These are phyloP conservation scores for Calonectria naviculata DNA, from an alignment of 2,329 filamentous ascomycete genomes.

Conservation along the genomic window DNA sequence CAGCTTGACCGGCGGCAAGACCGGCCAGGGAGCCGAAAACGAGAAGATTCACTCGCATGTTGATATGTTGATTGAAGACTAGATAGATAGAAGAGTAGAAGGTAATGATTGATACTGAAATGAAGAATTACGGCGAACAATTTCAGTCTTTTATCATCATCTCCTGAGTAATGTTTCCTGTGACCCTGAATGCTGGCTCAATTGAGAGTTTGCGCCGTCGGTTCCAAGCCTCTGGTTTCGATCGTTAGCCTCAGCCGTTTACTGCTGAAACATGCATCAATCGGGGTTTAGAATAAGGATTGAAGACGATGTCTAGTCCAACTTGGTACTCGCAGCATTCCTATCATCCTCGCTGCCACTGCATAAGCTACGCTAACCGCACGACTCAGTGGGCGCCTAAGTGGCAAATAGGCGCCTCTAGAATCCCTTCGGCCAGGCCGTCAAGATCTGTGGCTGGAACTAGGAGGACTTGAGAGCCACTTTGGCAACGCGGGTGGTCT, in stretches of 20 bases:
- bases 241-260: not conserved
- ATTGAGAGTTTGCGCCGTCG: not conserved
- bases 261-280: not conserved
- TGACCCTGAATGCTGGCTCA: not conserved
- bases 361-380: not conserved
- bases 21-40: not conserved
- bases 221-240: not conserved
- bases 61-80: not conserved
- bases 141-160: not conserved
- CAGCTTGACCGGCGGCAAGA: not conserved
- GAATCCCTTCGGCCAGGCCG: not conserved
- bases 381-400: not conserved
- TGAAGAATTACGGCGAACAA: too few species aligned
- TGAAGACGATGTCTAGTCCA: not conserved
- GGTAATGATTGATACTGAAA: fast-evolving
- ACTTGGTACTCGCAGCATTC: too few species aligned
- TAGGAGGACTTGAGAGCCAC: too few species aligned
- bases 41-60: not conserved
- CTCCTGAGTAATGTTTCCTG: not conserved
- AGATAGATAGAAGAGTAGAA: too few species aligned
- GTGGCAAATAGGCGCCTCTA: not conserved
- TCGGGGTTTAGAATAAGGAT: not conserved
- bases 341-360: too few species aligned
- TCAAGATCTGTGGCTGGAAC: not conserved
- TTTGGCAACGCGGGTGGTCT: too few species aligned